Evolutionary conservation across 2,329 filamentous ascomycete genomes (phyloP).

Genomic region (Microcera coccophila): DNA sequence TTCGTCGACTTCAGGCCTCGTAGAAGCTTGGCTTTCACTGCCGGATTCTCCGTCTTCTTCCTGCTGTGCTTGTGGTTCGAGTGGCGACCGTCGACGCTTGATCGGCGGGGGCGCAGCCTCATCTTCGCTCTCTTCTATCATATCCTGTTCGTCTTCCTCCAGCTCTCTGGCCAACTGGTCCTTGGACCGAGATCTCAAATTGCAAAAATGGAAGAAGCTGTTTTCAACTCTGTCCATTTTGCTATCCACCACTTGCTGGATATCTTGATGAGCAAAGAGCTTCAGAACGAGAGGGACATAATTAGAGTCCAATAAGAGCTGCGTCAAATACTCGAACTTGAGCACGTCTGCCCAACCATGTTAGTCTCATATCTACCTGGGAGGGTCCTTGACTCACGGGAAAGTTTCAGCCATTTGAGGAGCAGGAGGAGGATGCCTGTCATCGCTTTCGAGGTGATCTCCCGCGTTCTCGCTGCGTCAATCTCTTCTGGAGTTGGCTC

Average conservation of each 20-base stretch:
- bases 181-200: constrained; percentile 56
- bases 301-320: constrained; percentile 89
- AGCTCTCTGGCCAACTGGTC: constrained; percentile 33
- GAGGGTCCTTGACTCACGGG: constrained; percentile 57
- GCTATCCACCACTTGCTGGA: constrained; percentile 84
- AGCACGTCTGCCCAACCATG: constrained; percentile 64
- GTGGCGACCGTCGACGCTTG: constrained; percentile 51
- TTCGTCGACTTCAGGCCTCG: constrained; percentile 71
- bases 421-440: constrained; percentile 85
- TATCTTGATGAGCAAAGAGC: constrained; percentile 88
- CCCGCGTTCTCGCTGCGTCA: constrained; percentile 74
- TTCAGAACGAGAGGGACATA: constrained; percentile 91
- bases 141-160: constrained; percentile 33
- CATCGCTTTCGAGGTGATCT: constrained; percentile 87
- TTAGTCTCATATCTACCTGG: not conserved
- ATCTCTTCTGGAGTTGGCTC: constrained; percentile 67
- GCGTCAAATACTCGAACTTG: constrained; percentile 93
- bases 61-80: constrained; percentile 28
- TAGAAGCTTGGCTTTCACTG: constrained; percentile 34
- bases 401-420: constrained; percentile 94
- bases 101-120: constrained; percentile 86
- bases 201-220: constrained; percentile 90
- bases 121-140: constrained; percentile 59
- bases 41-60: constrained; percentile 25
- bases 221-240: constrained; percentile 77